Evolutionary conservation across 2,329 filamentous ascomycete species (phyloP).

Genomic region (Colletotrichum endophyticum): DNA sequence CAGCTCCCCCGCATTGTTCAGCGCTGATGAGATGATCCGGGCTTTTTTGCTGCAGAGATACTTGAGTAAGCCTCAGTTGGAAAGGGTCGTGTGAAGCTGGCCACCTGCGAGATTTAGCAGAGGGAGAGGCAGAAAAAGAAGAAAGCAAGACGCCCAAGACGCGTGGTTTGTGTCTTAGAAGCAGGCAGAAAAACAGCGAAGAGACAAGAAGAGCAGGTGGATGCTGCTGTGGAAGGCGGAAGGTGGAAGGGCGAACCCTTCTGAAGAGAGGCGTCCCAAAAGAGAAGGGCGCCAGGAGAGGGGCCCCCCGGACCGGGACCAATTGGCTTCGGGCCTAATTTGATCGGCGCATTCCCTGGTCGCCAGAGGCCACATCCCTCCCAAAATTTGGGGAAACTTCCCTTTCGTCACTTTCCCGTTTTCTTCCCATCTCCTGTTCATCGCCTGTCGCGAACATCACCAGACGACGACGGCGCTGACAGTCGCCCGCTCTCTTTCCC

Average conservation of each 20-base stretch:
- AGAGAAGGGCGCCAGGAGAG: background rate
- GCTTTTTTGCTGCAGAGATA: background rate
- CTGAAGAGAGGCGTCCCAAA: conserved; percentile 3
- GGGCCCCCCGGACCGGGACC: background rate
- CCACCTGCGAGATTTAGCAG: background rate
- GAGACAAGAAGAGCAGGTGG: background rate
- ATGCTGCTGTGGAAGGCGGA: background rate
- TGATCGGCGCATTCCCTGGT: conserved; percentile 7
- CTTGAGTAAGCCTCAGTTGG: background rate
- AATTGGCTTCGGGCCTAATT: background rate
- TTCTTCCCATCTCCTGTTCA: background rate
- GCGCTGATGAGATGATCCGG: background rate
- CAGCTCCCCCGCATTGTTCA: conserved; percentile 14
- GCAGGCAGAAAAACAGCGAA: background rate
- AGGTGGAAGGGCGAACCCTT: background rate
- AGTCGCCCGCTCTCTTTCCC: background rate
- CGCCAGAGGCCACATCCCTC: conserved; percentile 14
- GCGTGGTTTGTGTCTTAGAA: background rate
- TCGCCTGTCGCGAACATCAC: background rate
- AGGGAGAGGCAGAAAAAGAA: background rate
- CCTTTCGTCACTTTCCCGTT: background rate
- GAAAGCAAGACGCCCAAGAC: background rate
- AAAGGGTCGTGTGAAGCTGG: background rate
- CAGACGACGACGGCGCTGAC: background rate
- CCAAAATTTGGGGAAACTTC: conserved; percentile 10